Base-by-base conservation (phyloP, 169 alveolate species). In the Plasmodium ovale region DNA sequence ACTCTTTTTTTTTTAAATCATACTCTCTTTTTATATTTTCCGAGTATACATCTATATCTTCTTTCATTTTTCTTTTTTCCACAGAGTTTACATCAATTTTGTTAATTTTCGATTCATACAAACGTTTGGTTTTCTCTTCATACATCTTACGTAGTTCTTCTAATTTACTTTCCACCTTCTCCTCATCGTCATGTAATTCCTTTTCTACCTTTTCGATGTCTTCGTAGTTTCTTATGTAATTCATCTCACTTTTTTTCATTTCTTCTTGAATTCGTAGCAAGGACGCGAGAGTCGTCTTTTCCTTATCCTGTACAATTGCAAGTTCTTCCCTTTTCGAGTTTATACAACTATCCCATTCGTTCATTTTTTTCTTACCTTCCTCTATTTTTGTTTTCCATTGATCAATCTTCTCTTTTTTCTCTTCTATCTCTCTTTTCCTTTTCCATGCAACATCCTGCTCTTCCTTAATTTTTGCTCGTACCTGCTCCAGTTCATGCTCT, bases 371-470 rank as follows among this genome's bases (percentile, higher is more conserved):
- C 35, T 59, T 35, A 27, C 88, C 92, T 53, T 62, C 84, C 6
- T 44, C n/a, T 25, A 82, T 27, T 82, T 82, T 42, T 0, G 23
- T 19, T 51, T 54, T 16, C 85, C 87, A 39, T 71, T 93, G 58
- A 77, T 89, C 47, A 74, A 89, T 33, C 25, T 79, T 54, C 31
- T 74, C 37, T 87, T 84, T 56, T 92, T 89, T 71, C 56, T 87
- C 72, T 95, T 92, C 37, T 69, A 65, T 7, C 54, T 84, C 84
- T 82, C 82, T 65, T 59, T 82, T 70, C 29, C 3, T 69, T 90
- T 93, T 58, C 92, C 95, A 72, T 87, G 91, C 31, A 69, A 93
- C 35, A 64, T 88, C 53, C 58, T 95, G 82, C 91, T 93, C 92
- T 93, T 96, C 96, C 88, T 94, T 37, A 87, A 92, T 84, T 92